Evolutionary conservation across 345 rosid species (phyloP), one percentile per base, ranked within the genome.

Genomic region (Murraya paniculata): DNA sequence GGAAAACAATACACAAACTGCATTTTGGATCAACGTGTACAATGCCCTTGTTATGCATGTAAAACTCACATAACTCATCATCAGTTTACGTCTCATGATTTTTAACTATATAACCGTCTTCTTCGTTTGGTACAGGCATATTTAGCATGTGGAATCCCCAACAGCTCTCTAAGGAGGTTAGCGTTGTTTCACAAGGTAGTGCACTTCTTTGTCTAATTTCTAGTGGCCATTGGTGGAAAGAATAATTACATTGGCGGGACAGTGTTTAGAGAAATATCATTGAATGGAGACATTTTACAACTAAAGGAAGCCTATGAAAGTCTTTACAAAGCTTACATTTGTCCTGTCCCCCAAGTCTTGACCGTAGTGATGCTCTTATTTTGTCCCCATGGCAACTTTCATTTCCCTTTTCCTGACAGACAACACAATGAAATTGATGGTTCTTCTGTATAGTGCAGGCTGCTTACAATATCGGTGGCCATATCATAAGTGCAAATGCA

Each of bases 21-120:
- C 98, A 73, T 95, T 95, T 81, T 93, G 97, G 98, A 91, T 95
- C 86, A 93, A 93, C 50, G 90, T 95, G 65, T 93, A 93, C 86
- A 93, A 93, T 81, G 87, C 98, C 79, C 98, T 95, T 50, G 83
- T 95, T 65, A 95, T 95, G 98, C 98, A 95, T 84, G 98, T 95
- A 94, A 85, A 71, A 61, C 39, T 78, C 71, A 22, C 27, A 41
- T 30, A 72, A 62, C 45, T 39, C 27, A 39, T 70, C 39, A 30
- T 64, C 14, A 69, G 6, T 56, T 48, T 45, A 25, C 33, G 6
- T 38, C 41, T 64, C 77, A 41, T 56, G 66, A 64, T 73, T 73
- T 50, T 16, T 62, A 48, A 57, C 65, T 59, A 18, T 25, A 53
- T 76, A 60, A 82, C 74, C 38, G 30, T 41, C 55, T 28, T 8